These are phyloP conservation scores for Cydonia oblonga DNA, from an alignment of 331 rosid genomes.

Conservation along the genomic window DNA sequence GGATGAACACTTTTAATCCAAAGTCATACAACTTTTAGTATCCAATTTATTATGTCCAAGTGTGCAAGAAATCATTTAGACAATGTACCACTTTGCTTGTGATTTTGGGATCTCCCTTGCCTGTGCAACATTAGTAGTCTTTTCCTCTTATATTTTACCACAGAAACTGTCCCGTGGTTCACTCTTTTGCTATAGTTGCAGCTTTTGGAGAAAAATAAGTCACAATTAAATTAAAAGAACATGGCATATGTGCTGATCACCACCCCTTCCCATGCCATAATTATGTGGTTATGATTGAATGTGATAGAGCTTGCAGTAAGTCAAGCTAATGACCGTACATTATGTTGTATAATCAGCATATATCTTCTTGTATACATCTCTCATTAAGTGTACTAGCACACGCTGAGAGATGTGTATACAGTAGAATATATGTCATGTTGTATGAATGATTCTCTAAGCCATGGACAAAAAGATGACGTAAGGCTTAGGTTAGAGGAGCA, in stretches of 20 bases:
- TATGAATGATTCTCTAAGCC: not conserved
- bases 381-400: no score
- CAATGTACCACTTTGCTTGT: not conserved
- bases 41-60: not conserved
- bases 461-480: not conserved
- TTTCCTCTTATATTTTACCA: not conserved
- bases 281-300: not conserved
- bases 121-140: not conserved
- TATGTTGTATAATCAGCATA: rapidly evolving
- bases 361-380: no score
- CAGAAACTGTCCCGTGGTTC: not conserved
- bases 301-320: not conserved
- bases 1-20: not conserved
- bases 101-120: not conserved
- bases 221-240: not conserved
- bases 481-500: not conserved
- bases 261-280: not conserved
- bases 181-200: not conserved
- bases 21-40: not conserved
- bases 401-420: not conserved
- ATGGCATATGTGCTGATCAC: no score
- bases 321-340: no score
- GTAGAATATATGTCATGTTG: not conserved
- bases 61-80: not conserved
- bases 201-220: not conserved